Percentiles rank a stretch among this genome's conserved stretches.
phyloP scores from a whole-genome alignment of 768 basidiomycete genomes.

The Suillus lakei region DNA sequence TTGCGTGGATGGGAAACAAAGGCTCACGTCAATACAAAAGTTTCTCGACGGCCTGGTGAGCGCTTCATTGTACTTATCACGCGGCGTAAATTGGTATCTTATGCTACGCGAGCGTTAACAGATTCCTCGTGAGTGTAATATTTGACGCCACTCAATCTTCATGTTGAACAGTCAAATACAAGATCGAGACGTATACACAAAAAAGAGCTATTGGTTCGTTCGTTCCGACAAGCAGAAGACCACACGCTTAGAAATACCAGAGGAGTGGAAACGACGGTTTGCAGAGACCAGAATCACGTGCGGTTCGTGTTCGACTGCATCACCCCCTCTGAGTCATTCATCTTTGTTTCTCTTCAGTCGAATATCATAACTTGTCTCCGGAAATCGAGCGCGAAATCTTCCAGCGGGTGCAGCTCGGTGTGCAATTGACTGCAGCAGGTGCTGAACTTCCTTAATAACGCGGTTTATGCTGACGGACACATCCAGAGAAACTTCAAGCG shows the following conservation, averaged over 20 bases:
- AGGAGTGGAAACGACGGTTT: slow-evolving; percentile 55
- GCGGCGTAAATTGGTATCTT: slow-evolving; percentile 3
- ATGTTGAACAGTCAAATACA: slow-evolving; percentile 22
- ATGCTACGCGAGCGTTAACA: slow-evolving; percentile 26
- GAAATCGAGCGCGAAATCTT: slow-evolving; percentile 78
- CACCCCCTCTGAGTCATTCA: neutral
- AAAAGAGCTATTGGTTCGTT: slow-evolving; percentile 69
- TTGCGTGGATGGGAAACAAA: slow-evolving; percentile 60
- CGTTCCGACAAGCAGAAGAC: slow-evolving; percentile 48
- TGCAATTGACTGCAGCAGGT: slow-evolving; percentile 77
- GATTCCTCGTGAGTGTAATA: slow-evolving; percentile 56
- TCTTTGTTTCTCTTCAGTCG: slow-evolving; percentile 48
- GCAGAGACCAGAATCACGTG: slow-evolving; percentile 64
- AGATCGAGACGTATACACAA: slow-evolving; percentile 63
- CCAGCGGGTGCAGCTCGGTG: slow-evolving; percentile 81
- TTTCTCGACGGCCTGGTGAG: slow-evolving; percentile 52
- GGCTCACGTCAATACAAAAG: slow-evolving; percentile 51
- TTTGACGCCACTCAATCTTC: slow-evolving; percentile 9
- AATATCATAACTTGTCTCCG: slow-evolving; percentile 61
- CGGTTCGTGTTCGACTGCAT: slow-evolving; percentile 45
- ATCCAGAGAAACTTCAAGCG: slow-evolving; percentile 77
- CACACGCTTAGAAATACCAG: slow-evolving; percentile 56
- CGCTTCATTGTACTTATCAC: slow-evolving; percentile 1
- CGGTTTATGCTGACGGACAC: slow-evolving; percentile 4
- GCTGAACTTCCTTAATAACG: neutral